Base-by-base conservation (phyloP, 208 protist species). In the Acanthamoeba triangularis region DNA sequence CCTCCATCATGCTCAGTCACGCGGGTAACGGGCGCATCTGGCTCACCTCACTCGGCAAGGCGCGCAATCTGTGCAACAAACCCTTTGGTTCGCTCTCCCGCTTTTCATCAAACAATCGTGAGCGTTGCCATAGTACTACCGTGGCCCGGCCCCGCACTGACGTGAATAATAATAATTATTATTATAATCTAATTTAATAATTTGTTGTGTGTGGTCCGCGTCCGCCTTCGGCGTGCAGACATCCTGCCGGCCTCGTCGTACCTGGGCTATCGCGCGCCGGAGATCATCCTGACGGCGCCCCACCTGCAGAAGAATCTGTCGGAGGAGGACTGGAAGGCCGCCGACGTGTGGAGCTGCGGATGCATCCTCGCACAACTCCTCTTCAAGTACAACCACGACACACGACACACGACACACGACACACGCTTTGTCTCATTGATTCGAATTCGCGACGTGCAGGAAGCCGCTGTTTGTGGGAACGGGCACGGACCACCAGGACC, bases 281-380 rank as follows among this genome's bases (percentile, higher is more conserved):
- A 91, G 59, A 41, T 91, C 85, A 91, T 91, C 59, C 85, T 91
- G 16, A 72, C 85, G 35, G 85, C 85, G 18, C 56, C 56, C 28
- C 85, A 91, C 33, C 25, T 91, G n/a, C 85, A 91, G 59, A 85
- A 85, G 30, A 49, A 28, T 41, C 56, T 72, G 59, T 44, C 47
- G 7, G 56, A 63, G 35, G 59, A 91, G 28, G 85, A 91, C 56
- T 91, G 85, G 85, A 91, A 91, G 85, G 85, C 85, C 16, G 85
- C 85, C 47, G 85, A 91, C 56, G 85, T 91, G 14, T 91, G 85
- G 85, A 74, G 56, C 85, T 91, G 85, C 56, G 85, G 85, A 5
- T 91, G 85, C 85, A 72, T 91, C 33, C n/a, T 91, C 16, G 85
- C 56, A 14, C 85, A 91, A 28, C 28, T 91, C 6, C 59, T 91